phyloP scores from a whole-genome alignment of 2,329 filamentous ascomycete species.

The Penicillium sp. region DNA sequence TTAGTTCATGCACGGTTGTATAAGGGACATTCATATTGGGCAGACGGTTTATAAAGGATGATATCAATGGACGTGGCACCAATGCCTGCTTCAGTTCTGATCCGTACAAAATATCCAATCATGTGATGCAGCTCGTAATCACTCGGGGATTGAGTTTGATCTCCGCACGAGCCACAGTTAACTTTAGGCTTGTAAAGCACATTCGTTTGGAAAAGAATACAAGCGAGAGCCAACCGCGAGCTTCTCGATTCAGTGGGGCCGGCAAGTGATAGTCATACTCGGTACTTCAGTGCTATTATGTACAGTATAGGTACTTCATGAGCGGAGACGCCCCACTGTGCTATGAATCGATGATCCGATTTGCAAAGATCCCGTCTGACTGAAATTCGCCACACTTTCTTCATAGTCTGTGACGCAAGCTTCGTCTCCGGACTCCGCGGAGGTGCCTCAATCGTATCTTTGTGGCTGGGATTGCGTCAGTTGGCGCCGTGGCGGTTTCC shows the following conservation, averaged over 20 bases:
- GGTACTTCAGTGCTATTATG: too few species aligned
- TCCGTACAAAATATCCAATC: not conserved
- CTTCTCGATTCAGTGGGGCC: not conserved
- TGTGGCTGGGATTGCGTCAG: slow-evolving; percentile 1
- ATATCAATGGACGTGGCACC: slow-evolving; percentile 10
- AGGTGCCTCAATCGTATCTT: not conserved
- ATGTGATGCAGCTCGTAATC: not conserved
- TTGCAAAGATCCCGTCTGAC: slow-evolving; percentile 1
- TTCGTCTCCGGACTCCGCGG: not conserved
- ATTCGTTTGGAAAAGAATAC: slow-evolving; percentile 2
- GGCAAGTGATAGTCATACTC: too few species aligned
- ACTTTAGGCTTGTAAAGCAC: not conserved
- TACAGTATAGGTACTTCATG: too few species aligned
- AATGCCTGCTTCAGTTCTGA: not conserved
- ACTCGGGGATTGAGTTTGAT: not conserved
- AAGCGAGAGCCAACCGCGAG: slow-evolving; percentile 5
- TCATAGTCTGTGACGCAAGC: not conserved
- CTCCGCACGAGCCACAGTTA: not conserved
- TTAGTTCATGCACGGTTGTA: slow-evolving; percentile 9
- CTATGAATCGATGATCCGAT: not conserved
- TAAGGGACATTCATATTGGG: slow-evolving; percentile 17
- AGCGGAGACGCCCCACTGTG: not conserved
- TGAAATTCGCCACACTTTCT: slow-evolving; percentile 18
- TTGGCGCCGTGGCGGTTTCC: slow-evolving; percentile 3
- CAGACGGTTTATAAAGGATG: slow-evolving; percentile 16